Percentiles rank a stretch among this genome's conserved stretches.
Evolutionary conservation across 306 rosid genomes (phyloP).

Genomic region (Corylus avellana): DNA sequence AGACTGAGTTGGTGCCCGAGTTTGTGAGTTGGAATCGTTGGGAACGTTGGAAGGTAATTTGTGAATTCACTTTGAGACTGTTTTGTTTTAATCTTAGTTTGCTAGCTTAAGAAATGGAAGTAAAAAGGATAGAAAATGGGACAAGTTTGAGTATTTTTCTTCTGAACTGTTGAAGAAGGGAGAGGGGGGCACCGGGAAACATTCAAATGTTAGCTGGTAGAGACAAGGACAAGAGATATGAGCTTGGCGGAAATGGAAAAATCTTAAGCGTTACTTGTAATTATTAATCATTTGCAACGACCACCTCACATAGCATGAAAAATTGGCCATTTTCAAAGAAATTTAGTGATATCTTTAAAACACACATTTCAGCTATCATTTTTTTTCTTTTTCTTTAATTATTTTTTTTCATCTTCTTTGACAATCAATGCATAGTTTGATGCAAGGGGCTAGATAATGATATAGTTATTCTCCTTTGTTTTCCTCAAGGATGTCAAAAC

Average conservation of each 20-base stretch:
- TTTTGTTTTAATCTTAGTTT: constrained; percentile 28
- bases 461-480: constrained; percentile 24
- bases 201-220: background rate
- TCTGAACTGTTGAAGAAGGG: background rate
- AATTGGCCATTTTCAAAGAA: background rate
- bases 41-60: constrained; percentile 84
- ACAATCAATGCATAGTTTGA: background rate
- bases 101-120: constrained; percentile 3
- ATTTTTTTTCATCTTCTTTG: background rate
- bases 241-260: constrained; percentile 4
- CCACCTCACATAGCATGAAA: background rate
- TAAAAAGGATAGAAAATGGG: constrained; percentile 5
- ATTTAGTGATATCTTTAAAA: background rate
- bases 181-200: background rate
- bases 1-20: constrained; percentile 44
- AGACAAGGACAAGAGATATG: background rate
- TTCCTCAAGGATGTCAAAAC: constrained; percentile 62
- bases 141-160: constrained; percentile 11
- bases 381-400: background rate
- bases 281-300: background rate
- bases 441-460: constrained; percentile 14
- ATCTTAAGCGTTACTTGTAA: background rate
- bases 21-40: constrained; percentile 74
- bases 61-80: constrained; percentile 13
- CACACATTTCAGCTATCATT: background rate